Evolutionary conservation across 306 rosid genomes (phyloP).

Genomic region (Gynostemma pentaphyllum): DNA sequence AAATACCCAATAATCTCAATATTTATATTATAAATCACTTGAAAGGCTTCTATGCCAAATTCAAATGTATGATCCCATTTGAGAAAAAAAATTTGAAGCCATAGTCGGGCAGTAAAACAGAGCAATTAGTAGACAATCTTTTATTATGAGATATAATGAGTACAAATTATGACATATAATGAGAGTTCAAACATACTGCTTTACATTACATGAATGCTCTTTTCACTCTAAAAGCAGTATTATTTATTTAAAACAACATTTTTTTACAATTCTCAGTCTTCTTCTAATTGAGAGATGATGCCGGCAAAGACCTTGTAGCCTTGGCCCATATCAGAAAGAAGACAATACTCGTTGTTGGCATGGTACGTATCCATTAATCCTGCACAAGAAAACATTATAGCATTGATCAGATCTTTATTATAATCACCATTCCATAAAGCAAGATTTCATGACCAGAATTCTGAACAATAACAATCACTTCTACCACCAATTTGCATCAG

Average conservation of each 20-base stretch:
- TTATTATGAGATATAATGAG: too few relatives aligned
- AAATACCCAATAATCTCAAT: too few relatives aligned
- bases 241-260: neutral
- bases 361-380: conserved; percentile 86
- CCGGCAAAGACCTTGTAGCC: conserved; percentile 66
- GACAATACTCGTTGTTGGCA: conserved; percentile 90
- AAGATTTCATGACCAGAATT: neutral
- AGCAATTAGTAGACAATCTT: too few relatives aligned
- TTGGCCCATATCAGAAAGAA: conserved; percentile 64
- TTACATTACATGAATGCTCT: too few relatives aligned
- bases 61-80: too few relatives aligned
- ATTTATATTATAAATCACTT: too few relatives aligned
- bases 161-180: too few relatives aligned
- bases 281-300: conserved; percentile 63
- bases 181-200: too few relatives aligned
- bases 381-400: conserved; percentile 23
- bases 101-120: too few relatives aligned
- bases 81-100: too few relatives aligned
- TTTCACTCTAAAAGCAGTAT: neutral
- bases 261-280: conserved; percentile 12
- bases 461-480: neutral
- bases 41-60: too few relatives aligned
- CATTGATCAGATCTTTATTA: conserved; percentile 11
- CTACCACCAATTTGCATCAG: too few relatives aligned
- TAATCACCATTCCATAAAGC: neutral